Base-by-base conservation (phyloP, 805 yeast genomes). In the Candida peoriensis region DNA sequence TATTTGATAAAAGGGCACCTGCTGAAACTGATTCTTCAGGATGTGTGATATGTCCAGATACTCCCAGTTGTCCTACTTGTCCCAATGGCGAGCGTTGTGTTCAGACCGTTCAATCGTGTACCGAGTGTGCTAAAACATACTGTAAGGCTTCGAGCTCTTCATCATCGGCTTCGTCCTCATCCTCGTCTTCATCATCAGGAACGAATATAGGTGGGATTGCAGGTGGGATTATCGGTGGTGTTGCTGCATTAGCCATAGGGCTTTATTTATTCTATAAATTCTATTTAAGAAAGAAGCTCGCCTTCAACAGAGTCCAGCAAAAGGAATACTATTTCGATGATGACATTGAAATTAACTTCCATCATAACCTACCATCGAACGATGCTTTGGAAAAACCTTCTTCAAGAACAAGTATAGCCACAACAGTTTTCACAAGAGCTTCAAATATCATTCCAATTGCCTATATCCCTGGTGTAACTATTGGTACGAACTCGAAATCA, bases 401-500 rank as follows among this genome's bases (percentile, higher is more conserved):
- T 3, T 37, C 47, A 20, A 42, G 58, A 36, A 41, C 46, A 11
- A 48, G 61, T 30, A 44, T 65, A 21, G 82, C 89, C 8, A 73
- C 83, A 20, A 74, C 88, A 6, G 74, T 80, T 11, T 67, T 80
- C 31, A 80, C 93, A 9, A 76, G 81, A 48, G 94, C 94, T 4
- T 83, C 95, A 11, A 88, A 89, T 57, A 78, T 89, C 44, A 72
- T 89, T 41, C 96, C 96, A 14, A 81, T 90, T 38, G 95, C 95
- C 3, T 89, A 88, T 54, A 85, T 89, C 40, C 97, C 97, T 0
- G 97, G 97, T 24, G 96, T 88, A 29, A 84, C 88, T 5, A 75
- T 77, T 16, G 65, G 81, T 18, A 34, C 34, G 8, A 17, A 19
- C 10, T 69, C 42, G 9, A 36, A 27, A 37, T 13, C 47, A 41